Conservation (phyloP, 441 rosid genomes). For the Monsonia emarginata region DNA sequence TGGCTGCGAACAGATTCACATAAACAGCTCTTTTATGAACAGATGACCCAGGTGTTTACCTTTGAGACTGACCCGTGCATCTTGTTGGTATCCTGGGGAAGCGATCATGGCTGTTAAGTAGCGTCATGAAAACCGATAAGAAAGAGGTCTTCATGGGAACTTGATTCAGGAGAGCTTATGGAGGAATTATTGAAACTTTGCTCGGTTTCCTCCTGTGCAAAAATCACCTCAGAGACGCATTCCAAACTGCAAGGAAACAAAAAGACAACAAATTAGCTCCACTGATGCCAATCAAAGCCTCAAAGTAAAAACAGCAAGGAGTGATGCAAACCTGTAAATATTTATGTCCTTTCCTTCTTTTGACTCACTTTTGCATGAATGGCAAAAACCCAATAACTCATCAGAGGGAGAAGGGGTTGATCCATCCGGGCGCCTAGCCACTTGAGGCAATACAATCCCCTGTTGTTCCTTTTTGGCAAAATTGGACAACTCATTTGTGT, state of each 20-base stretch:
- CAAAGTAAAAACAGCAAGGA: constrained; percentile 4
- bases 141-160: constrained; percentile 37
- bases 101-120: constrained; percentile 16
- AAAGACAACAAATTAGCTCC: not conserved
- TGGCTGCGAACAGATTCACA: constrained; percentile 23
- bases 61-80: constrained; percentile 12
- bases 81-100: not conserved
- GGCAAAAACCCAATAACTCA: constrained; percentile 26
- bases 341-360: not conserved
- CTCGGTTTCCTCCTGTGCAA: constrained; percentile 28
- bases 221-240: constrained; percentile 24
- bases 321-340: not conserved
- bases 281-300: not conserved
- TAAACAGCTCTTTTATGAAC: constrained; percentile 23
- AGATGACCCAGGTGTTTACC: constrained; percentile 15
- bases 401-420: constrained; percentile 20
- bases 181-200: constrained; percentile 17
- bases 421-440: constrained; percentile 12
- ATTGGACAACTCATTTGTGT: constrained; percentile 28
- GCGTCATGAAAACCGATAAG: constrained; percentile 24
- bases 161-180: constrained; percentile 26
- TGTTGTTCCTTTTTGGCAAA: constrained; percentile 22
- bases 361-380: no score
- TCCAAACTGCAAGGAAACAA: not conserved
- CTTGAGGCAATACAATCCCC: constrained; percentile 23